Base-by-base conservation (phyloP, 1,284 basidiomycete species). In the Ganoderma resinaceum region DNA sequence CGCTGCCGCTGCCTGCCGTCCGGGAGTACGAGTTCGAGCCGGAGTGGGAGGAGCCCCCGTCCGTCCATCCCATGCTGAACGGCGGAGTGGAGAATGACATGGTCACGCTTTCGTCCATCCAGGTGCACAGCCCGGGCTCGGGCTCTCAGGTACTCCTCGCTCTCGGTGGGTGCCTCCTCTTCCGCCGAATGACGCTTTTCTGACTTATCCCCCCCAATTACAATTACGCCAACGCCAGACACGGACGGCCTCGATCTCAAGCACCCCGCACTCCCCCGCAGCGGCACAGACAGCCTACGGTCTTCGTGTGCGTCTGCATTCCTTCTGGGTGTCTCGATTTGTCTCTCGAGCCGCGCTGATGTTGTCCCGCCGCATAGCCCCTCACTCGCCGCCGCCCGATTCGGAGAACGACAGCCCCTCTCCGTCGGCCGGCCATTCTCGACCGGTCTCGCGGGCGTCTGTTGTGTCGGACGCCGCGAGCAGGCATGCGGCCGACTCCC, bases 11-110 rank as follows among this genome's bases (percentile, higher is more conserved):
- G 33, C 33, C 55, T 2, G 55, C 55, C 2, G 55, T 58, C 8
- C 55, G 33, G 33, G 55, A 58, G 31, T 58, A 58, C 55, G 55
- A 58, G 55, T 58, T 37, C 20, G 55, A 58, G 55, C 55, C 33
- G 33, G 55, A 37, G 18, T 58, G 55, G 55, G 55, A 58, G 33
- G 55, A 58, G 55, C 55, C 33, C 6, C 33, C 9, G 31, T 23
- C 31, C 31, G 31, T 57, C 16, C 31, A 57, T 18, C 53, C 29
- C 1, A 33, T 33, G 53, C 53, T 52, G 18, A 29, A 57, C 31
- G 18, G 53, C 4, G 7, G 29, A 8, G 53, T 35, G 20, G 55
- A 9, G 33, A n/a, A 58, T 16, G 55, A 18, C 5, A 1, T 55
- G 6, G 33, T 20, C 18, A 7, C 4, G 20, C 31, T n/a, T 5